Evolutionary conservation across 176 grass and related monocot genomes (phyloP), one percentile per base, ranked within the genome.

Genomic region (Ampelocalamus luodianensis): DNA sequence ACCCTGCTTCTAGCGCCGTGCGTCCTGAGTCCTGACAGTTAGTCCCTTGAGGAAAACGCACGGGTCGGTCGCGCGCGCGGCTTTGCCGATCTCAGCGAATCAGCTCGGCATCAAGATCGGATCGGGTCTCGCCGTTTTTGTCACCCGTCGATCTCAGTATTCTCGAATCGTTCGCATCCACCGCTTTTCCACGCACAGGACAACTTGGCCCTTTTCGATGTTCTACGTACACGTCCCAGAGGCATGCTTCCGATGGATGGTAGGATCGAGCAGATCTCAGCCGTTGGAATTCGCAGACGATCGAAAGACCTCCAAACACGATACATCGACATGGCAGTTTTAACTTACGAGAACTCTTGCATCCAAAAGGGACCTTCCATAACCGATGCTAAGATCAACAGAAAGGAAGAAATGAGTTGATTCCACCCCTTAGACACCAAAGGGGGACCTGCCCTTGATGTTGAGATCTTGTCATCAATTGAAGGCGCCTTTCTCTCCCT

Each of bases 391-490:
- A 43, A 43, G 66, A 38, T 70, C 10, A 11, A 50, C 10, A 13
- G n/a, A 32, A 36, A 65, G 10, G 9, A 61, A 61, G n/a, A 9
- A 23, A 23, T 27, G 8, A 61, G 4, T 61, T 2, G 8, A 61
- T 24, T 11, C 58, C 22, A 10, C n/a, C 10, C 10, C 58, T 26
- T 45, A 54, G 51, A 6, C 17, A 18, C 38, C 38, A 12, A 10
- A 26, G 0, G 7, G 4, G 3, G 36, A 5, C n/a, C 55, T 79
- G 76, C 15, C 22, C 23, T 15, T 18, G 36, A 17, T 36, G 27
- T 6, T n/a, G 27, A 38, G 20, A 83, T 74, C 56, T 83, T 71
- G 69, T 34, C 81, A 50, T 20, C 27, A 23, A 50, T 74, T 34
- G 4, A 48, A 49, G 42, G 42, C 44, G 37, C 56, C 27, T 24